These are phyloP conservation scores for Penicillium carneum DNA, from an alignment of 2,329 filamentous ascomycete species.

Conservation along the genomic window DNA sequence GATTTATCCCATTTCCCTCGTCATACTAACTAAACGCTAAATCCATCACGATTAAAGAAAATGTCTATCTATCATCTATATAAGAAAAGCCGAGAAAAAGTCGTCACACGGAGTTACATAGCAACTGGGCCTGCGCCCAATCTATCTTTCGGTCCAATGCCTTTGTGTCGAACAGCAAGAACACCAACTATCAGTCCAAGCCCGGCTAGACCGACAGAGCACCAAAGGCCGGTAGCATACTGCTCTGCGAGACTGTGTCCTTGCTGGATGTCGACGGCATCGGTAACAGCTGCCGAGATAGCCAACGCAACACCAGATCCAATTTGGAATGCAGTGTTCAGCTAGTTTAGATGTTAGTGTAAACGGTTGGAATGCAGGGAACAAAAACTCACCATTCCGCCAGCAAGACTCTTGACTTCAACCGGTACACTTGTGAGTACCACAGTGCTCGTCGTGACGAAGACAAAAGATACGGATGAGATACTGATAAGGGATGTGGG, in stretches of 20 bases:
- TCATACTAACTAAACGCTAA: background rate
- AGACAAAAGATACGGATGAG: constrained; percentile 51
- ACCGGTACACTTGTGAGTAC: constrained; percentile 51
- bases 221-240: constrained; percentile 54
- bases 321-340: constrained; percentile 56
- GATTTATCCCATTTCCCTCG: background rate
- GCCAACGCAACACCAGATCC: constrained; percentile 53
- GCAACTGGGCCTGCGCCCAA: constrained; percentile 26
- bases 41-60: background rate
- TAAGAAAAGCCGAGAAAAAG: background rate
- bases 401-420: constrained; percentile 52
- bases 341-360: constrained; percentile 24
- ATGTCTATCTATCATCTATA: constrained; percentile 6
- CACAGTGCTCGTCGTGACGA: constrained; percentile 53
- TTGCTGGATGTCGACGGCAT: constrained; percentile 50
- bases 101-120: constrained; percentile 16
- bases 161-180: constrained; percentile 31
- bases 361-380: rapidly evolving
- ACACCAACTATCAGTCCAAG: constrained; percentile 41
- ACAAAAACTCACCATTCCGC: constrained; percentile 46
- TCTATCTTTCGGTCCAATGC: constrained; percentile 33
- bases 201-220: constrained; percentile 51
- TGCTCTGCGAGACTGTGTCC: constrained; percentile 45
- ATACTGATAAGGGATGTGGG: constrained; percentile 52
- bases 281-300: constrained; percentile 49